Evolutionary conservation across 1,139 yeast genomes (phyloP).

Genomic region (Pichia sp.): DNA sequence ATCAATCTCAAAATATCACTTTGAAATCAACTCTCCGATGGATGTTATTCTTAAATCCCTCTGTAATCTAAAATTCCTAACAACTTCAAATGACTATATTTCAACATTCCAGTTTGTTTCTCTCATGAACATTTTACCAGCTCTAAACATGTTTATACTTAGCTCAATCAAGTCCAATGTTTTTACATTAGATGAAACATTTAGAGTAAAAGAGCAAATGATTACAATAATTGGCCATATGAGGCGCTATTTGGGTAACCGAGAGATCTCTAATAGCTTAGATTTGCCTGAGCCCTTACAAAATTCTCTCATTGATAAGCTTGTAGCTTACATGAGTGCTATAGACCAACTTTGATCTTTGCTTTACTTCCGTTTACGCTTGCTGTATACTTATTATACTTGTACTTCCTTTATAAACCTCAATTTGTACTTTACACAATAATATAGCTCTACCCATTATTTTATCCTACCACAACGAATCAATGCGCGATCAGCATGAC

Average conservation of each 20-base stretch:
- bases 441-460: no score
- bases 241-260: slow-evolving; percentile 25
- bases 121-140: slow-evolving; percentile 19
- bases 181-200: no score
- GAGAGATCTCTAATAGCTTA: slow-evolving; percentile 8
- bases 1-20: slow-evolving; percentile 21
- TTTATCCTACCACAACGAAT: no score
- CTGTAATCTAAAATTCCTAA: slow-evolving; percentile 20
- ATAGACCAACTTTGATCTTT: slow-evolving; percentile 14
- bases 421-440: no score
- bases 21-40: slow-evolving; percentile 12
- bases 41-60: no score
- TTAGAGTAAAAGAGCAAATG: slow-evolving; percentile 21
- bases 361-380: background rate
- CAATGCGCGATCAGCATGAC: no score
- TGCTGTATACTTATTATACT: no score
- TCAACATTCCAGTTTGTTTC: slow-evolving; percentile 21
- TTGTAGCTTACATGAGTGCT: slow-evolving; percentile 19
- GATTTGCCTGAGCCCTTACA: slow-evolving; percentile 14
- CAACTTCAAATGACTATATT: slow-evolving; percentile 16
- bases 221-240: slow-evolving; percentile 23
- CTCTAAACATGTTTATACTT: no score
- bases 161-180: no score
- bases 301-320: slow-evolving; percentile 20
- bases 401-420: no score